Percentiles rank a stretch among this genome's conserved stretches.
These are phyloP conservation scores for Pseudopithomyces chartarum DNA, from an alignment of 2,329 filamentous ascomycete species.

Conservation along the genomic window DNA sequence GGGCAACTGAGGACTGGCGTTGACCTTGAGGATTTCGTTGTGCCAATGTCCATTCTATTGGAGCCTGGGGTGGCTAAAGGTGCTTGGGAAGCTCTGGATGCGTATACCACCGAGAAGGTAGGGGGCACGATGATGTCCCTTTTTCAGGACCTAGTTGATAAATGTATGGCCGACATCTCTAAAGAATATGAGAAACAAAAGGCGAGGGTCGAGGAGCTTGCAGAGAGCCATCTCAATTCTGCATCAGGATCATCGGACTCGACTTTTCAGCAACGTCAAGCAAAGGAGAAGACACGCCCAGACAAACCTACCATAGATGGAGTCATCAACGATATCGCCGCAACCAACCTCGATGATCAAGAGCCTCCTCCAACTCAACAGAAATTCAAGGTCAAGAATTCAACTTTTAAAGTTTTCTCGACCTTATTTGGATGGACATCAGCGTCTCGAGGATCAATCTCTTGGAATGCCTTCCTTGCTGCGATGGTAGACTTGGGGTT, in stretches of 20 bases:
- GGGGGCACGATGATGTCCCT: conserved; percentile 51
- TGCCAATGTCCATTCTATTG: conserved; percentile 51
- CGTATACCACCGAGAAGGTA: conserved; percentile 45
- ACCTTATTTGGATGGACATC: conserved; percentile 31
- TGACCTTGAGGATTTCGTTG: conserved; percentile 48
- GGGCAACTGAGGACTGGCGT: conserved; percentile 46
- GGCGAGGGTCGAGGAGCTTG: conserved; percentile 10
- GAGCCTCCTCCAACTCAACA: background rate
- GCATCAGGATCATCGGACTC: conserved; percentile 21
- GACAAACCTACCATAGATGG: conserved; percentile 43
- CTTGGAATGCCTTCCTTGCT: conserved; percentile 18
- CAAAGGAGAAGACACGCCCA: conserved; percentile 55
- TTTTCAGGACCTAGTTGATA: conserved; percentile 52
- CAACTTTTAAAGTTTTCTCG: conserved; percentile 47
- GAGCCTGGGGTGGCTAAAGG: conserved; percentile 47
- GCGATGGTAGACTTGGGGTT: conserved; percentile 23
- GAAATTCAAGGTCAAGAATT: conserved; percentile 45
- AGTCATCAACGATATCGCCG: conserved; percentile 27
- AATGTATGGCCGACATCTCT: conserved; percentile 44
- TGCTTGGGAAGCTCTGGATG: conserved; percentile 45
- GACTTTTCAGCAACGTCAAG: conserved; percentile 40
- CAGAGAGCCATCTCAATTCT: conserved; percentile 15
- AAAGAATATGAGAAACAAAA: conserved; percentile 26
- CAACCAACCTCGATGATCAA: conserved; percentile 3
- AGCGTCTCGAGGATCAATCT: conserved; percentile 25